phyloP scores from a whole-genome alignment of 129 eudicot genomes.

The Sambucus nigra region DNA sequence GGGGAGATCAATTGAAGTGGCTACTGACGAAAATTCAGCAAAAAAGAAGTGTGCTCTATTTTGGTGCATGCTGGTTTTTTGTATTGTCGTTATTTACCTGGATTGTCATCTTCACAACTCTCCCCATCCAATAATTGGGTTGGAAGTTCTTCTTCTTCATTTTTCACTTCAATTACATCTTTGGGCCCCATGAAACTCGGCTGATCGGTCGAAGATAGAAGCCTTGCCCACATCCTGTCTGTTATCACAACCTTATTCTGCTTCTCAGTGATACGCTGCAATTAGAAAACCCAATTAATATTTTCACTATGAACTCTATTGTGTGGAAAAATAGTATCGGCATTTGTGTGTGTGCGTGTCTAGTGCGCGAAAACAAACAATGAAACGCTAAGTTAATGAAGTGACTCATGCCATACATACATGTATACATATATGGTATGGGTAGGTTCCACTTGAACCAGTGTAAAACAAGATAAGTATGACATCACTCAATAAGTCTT shows the following conservation, averaged over 20 bases:
- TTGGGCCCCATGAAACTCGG: slow-evolving; percentile 46
- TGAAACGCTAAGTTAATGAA: too few species aligned
- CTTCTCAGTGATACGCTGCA: slow-evolving; percentile 52
- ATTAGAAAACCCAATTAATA: slow-evolving; percentile 13
- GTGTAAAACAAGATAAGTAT: too few species aligned
- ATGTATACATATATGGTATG: too few species aligned
- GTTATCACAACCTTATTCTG: slow-evolving; percentile 47
- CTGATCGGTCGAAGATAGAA: slow-evolving; percentile 57
- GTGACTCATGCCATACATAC: too few species aligned
- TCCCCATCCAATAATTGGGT: slow-evolving; percentile 20
- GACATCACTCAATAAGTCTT: too few species aligned
- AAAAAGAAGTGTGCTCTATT: too few species aligned
- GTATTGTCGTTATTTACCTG: slow-evolving; percentile 17
- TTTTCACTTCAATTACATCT: slow-evolving; percentile 22
- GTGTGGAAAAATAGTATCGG: too few species aligned
- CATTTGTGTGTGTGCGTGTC: too few species aligned
- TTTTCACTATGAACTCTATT: not conserved
- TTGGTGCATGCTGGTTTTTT: not conserved
- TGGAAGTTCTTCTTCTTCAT: slow-evolving; percentile 21
- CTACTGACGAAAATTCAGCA: too few species aligned
- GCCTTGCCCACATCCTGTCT: too few species aligned
- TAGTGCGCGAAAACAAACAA: too few species aligned
- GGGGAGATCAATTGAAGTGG: not conserved
- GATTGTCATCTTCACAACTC: slow-evolving; percentile 13
- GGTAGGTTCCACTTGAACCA: too few species aligned